A percentile compares a stretch with the other conserved stretches of the same genome.
Conservation (phyloP, 176 grass and related monocot species). For the Rhynchospora breviuscula region DNA sequence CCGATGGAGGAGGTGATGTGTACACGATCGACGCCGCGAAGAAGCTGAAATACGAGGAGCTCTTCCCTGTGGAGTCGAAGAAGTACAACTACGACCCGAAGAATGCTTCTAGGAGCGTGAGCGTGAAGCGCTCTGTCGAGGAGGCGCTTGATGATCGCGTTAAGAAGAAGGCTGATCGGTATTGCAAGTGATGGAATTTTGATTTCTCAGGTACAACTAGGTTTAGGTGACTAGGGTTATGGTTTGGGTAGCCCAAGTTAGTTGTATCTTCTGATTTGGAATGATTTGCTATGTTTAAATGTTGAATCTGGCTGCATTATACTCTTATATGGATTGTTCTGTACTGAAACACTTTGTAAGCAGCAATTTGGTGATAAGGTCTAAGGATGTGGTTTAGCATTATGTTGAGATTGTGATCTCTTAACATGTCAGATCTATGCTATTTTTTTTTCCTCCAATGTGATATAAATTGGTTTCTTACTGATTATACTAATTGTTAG, state of each 20-base stretch:
- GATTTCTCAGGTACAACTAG: conserved; percentile 36
- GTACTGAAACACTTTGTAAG: neutral
- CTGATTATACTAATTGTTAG: neutral
- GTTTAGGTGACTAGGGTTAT: conserved; percentile 21
- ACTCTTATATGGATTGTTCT: neutral
- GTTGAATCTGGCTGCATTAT: neutral
- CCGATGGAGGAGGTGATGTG: conserved; percentile 35
- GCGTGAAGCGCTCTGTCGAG: conserved; percentile 45
- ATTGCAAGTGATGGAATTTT: conserved; percentile 75
- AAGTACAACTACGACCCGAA: conserved; percentile 84
- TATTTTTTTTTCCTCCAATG: neutral
- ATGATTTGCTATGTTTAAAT: conserved; percentile 9
- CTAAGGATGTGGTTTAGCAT: neutral
- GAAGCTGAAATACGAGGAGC: conserved; percentile 95
- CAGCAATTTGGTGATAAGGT: neutral
- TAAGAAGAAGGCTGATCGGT: conserved; percentile 93
- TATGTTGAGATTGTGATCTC: neutral
- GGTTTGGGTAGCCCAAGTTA: neutral
- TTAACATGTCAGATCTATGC: conserved; percentile 4
- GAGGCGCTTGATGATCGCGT: conserved; percentile 88
- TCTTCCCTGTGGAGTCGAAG: conserved; percentile 88
- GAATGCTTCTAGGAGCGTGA: conserved; percentile 46
- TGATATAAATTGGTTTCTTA: neutral
- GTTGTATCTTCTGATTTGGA: neutral
- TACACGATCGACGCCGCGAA: conserved; percentile 99